Conservation (phyloP, 805 yeast species). For the Osmozyma mogii region DNA sequence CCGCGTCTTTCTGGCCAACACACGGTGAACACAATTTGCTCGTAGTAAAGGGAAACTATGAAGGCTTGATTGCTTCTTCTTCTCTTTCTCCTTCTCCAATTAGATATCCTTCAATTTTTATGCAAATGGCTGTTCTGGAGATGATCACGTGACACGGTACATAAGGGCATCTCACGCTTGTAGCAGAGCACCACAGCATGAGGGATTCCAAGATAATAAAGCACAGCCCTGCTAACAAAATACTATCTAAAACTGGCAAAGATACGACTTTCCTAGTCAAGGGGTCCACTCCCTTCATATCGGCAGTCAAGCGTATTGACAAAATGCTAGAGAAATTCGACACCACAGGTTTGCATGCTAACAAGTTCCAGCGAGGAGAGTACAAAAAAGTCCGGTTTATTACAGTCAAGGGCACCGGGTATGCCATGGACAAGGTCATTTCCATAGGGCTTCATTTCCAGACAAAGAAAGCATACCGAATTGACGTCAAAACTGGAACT, state of each 20-base stretch:
- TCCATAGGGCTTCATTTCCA: conserved; percentile 55
- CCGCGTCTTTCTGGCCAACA: no score
- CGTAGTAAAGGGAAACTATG: no score
- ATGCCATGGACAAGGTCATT: conserved; percentile 53
- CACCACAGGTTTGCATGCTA: conserved; percentile 11
- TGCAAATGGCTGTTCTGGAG: no score
- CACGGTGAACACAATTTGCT: no score
- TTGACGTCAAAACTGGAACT: conserved; percentile 58
- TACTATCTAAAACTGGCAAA: conserved; percentile 34
- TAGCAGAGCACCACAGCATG: conserved; percentile 4
- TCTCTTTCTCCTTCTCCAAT: no score
- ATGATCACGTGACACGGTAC: no score
- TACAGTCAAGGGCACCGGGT: conserved; percentile 68
- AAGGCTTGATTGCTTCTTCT: no score
- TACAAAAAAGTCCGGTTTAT: conserved; percentile 40
- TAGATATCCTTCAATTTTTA: no score
- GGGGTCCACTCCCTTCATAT: conserved; percentile 59
- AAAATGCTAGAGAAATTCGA: conserved; percentile 42
- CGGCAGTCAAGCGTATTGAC: conserved; percentile 60
- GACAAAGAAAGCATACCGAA: conserved; percentile 38
- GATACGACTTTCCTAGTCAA: conserved; percentile 51
- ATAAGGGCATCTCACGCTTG: no score
- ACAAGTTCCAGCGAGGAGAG: conserved; percentile 22
- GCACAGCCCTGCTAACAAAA: conserved; percentile 44
- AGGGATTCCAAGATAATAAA: conserved; percentile 36